These are phyloP conservation scores for Urtica urens DNA, from an alignment of 306 rosid species.

Conservation along the genomic window DNA sequence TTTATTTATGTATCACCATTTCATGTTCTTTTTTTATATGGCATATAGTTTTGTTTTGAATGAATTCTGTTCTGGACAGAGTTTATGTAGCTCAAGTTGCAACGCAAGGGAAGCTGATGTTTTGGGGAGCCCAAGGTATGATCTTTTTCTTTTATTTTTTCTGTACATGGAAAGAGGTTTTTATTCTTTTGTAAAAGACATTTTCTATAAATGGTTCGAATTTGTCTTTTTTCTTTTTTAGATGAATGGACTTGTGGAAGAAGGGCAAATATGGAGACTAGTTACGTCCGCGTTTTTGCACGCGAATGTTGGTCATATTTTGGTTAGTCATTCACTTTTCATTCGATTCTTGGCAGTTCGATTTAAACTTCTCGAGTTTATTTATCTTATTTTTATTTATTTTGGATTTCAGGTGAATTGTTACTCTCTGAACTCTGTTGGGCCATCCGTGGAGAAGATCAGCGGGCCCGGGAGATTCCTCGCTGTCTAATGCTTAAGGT, in stretches of 20 bases:
- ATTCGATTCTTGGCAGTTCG: too few species aligned
- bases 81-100: slow-evolving; percentile 59
- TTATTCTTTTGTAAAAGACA: too few species aligned
- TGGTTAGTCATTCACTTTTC: slow-evolving; percentile 34
- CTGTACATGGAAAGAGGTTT: too few species aligned
- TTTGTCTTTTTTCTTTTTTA: too few species aligned
- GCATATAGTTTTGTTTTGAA: slow-evolving; percentile 12
- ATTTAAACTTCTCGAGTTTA: too few species aligned
- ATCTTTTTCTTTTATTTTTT: too few species aligned
- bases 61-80: slow-evolving; percentile 27
- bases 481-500: too few species aligned
- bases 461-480: slow-evolving; percentile 69
- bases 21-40: too few species aligned
- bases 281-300: slow-evolving; percentile 77
- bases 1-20: too few species aligned
- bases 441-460: slow-evolving; percentile 78
- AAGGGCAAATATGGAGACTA: slow-evolving; percentile 87
- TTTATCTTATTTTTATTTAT: too few species aligned
- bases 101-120: slow-evolving; percentile 52
- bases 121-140: slow-evolving; percentile 95
- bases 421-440: slow-evolving; percentile 74
- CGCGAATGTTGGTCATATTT: slow-evolving; percentile 70
- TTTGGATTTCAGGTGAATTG: slow-evolving; percentile 55
- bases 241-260: slow-evolving; percentile 65
- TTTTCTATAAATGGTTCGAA: too few species aligned